A percentile compares a stretch with the other conserved stretches of the same genome.
Evolutionary conservation across 495 filamentous ascomycete species (phyloP).

Genomic region (Penicillium simplicissimum): DNA sequence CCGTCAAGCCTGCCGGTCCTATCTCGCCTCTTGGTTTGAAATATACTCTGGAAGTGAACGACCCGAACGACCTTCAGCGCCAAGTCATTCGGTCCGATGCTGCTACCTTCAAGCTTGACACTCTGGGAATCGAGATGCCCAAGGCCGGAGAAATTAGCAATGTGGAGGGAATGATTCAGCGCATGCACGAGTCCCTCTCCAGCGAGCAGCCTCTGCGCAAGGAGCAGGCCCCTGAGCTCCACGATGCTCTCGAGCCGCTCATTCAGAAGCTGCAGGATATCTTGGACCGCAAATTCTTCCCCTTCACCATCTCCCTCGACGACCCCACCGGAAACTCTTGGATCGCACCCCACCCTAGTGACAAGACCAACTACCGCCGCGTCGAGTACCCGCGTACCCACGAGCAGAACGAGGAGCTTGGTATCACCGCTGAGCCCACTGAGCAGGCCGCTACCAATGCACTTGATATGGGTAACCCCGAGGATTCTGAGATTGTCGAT

Average conservation of each 20-base stretch:
- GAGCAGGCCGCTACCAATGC: slow-evolving; percentile 26
- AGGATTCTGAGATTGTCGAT: slow-evolving; percentile 77
- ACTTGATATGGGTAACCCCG: slow-evolving; percentile 30
- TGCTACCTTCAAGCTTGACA: slow-evolving; percentile 75
- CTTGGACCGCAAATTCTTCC: slow-evolving; percentile 70
- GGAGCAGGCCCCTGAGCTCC: slow-evolving; percentile 69
- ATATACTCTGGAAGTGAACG: slow-evolving; percentile 72
- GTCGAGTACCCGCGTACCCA: slow-evolving; percentile 77
- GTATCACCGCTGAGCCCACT: slow-evolving; percentile 53
- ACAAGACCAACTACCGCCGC: slow-evolving; percentile 77
- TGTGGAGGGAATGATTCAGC: slow-evolving; percentile 80
- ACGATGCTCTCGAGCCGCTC: slow-evolving; percentile 71
- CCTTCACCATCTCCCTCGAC: slow-evolving; percentile 84
- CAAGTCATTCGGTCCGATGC: slow-evolving; percentile 91
- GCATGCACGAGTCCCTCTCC: slow-evolving; percentile 73
- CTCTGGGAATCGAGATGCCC: slow-evolving; percentile 89
- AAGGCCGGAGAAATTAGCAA: slow-evolving; percentile 88
- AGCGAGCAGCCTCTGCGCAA: slow-evolving; percentile 74
- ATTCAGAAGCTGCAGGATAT: slow-evolving; percentile 71
- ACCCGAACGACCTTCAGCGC: slow-evolving; percentile 70
- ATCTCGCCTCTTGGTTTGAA: slow-evolving; percentile 87
- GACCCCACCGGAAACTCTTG: slow-evolving; percentile 97
- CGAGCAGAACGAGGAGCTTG: slow-evolving; percentile 82
- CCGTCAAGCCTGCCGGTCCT: slow-evolving; percentile 84
- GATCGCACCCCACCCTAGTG: slow-evolving; percentile 81